phyloP scores from a whole-genome alignment of 1,284 basidiomycete genomes.

The Cutaneotrichosporon arboriforme region DNA sequence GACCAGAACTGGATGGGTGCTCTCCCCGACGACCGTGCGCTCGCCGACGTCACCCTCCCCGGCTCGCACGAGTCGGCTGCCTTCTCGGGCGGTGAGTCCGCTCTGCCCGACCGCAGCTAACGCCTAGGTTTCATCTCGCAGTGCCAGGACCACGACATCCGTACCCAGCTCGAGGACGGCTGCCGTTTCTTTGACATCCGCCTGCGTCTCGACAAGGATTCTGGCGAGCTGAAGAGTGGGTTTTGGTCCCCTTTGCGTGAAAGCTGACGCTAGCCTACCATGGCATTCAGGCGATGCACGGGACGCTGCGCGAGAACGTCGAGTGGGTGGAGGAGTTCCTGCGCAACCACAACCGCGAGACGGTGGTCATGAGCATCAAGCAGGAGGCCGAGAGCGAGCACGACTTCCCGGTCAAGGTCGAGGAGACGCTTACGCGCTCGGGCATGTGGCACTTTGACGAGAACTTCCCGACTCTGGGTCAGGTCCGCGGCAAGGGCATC shows the following conservation, averaged over 20 bases:
- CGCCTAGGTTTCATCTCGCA: conserved; percentile 33
- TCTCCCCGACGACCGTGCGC: conserved; percentile 15
- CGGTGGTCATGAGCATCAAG: conserved; percentile 76
- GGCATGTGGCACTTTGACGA: conserved; percentile 76
- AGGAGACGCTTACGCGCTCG: conserved; percentile 58
- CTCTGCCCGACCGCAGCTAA: not conserved
- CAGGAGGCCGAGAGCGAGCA: conserved; percentile 58
- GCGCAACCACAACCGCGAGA: conserved; percentile 59
- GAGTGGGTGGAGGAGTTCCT: conserved; percentile 62
- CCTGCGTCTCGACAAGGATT: conserved; percentile 58
- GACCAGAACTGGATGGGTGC: conserved; percentile 7
- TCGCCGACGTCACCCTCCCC: conserved; percentile 15
- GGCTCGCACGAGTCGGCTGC: conserved; percentile 16
- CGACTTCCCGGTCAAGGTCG: conserved; percentile 61
- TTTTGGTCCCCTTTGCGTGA: not conserved
- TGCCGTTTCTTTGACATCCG: conserved; percentile 77
- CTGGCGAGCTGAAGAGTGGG: conserved; percentile 46
- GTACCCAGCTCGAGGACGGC: conserved; percentile 48
- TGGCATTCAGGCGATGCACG: conserved; percentile 64
- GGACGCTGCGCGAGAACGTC: conserved; percentile 57
- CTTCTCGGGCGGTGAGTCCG: conserved; percentile 9
- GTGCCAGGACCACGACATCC: conserved; percentile 42
- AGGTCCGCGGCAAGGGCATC: conserved; percentile 74
- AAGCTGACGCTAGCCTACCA: conserved; percentile 58
- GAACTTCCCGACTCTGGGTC: conserved; percentile 66